phyloP scores from a whole-genome alignment of 176 grass and related monocot genomes.

The Hsuehochloa calcarea region DNA sequence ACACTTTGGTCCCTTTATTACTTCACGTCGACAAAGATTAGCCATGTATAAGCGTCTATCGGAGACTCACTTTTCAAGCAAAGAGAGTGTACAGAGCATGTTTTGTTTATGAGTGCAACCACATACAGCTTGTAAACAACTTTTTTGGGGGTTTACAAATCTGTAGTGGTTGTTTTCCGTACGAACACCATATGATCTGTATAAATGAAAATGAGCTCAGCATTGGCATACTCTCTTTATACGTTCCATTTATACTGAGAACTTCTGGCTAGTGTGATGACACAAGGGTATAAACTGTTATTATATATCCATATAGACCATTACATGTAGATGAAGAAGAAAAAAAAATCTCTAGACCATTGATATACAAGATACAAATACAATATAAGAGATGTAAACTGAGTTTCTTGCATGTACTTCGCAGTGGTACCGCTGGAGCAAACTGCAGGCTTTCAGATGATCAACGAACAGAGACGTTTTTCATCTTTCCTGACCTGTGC shows the following conservation, averaged over 20 bases:
- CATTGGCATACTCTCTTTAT: not conserved
- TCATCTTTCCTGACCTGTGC: slow-evolving; percentile 64
- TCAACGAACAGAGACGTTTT: slow-evolving; percentile 68
- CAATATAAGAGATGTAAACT: slow-evolving; percentile 16
- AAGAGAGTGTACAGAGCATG: not conserved
- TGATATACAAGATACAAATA: slow-evolving; percentile 33
- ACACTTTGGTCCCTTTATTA: not conserved
- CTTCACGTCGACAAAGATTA: not conserved
- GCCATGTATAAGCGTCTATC: not conserved
- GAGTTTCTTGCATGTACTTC: slow-evolving; percentile 22
- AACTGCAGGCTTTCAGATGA: slow-evolving; percentile 23
- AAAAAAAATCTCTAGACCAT: slow-evolving; percentile 17
- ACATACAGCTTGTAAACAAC: not conserved
- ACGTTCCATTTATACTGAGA: not conserved
- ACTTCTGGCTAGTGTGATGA: not conserved
- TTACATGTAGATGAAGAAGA: slow-evolving; percentile 28
- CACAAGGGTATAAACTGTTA: not conserved
- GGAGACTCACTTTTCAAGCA: not conserved
- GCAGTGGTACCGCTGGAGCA: slow-evolving; percentile 5
- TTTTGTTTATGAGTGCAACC: not conserved
- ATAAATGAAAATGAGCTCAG: slow-evolving; percentile 1
- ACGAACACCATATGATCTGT: not conserved
- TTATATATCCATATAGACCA: slow-evolving; percentile 22
- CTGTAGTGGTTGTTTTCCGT: not conserved
- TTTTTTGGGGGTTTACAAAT: not conserved